Conservation (phyloP, 2,329 filamentous ascomycete genomes). For the Colletotrichum theobromicola region DNA sequence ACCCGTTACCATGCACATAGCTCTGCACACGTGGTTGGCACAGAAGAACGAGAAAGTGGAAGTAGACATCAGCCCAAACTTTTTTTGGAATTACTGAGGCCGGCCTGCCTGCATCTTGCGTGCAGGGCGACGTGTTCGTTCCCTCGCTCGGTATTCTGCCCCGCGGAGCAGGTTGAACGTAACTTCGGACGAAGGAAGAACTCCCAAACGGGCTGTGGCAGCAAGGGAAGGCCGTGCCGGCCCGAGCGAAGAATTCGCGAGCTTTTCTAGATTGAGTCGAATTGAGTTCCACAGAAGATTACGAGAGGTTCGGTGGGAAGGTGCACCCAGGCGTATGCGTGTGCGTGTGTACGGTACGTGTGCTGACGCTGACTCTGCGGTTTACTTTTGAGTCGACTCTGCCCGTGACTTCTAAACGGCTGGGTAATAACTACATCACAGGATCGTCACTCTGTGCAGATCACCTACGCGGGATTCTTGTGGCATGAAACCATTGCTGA, state of each 20-base stretch:
- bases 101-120: not conserved
- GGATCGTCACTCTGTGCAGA: not conserved
- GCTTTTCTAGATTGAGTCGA: not conserved
- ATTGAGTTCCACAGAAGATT: not conserved
- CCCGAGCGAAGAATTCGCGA: not conserved
- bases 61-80: not conserved
- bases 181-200: conserved; percentile 4
- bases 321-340: not conserved
- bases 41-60: not conserved
- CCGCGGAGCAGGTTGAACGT: not conserved
- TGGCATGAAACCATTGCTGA: not conserved
- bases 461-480: not conserved
- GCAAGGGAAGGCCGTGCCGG: not conserved
- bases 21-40: not conserved
- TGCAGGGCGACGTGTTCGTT: not conserved
- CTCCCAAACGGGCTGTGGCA: not conserved
- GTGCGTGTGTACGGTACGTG: not conserved
- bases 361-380: not conserved
- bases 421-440: not conserved
- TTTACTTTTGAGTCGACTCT: not conserved
- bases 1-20: not conserved
- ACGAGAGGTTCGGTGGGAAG: not conserved
- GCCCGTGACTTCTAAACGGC: not conserved
- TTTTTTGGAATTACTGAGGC: not conserved
- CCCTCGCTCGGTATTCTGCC: not conserved